Base-by-base conservation (phyloP, 371 early-diverging fungal genomes). In the Mucor mucedo region DNA sequence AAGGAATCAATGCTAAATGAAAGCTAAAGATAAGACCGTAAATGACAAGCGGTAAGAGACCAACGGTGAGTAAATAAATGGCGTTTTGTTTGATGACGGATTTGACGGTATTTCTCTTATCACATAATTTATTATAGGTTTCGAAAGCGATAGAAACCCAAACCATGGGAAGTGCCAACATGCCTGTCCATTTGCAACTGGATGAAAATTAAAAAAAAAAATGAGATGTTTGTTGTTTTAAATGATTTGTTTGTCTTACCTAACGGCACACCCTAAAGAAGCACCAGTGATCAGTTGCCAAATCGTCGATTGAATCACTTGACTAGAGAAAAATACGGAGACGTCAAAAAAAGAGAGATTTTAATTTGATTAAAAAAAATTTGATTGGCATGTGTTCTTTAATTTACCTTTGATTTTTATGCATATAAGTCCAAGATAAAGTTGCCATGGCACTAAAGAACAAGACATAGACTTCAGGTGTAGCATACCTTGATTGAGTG, bases 91-190 rank as follows among this genome's bases (percentile, higher is more conserved):
- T 66, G 5, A 72, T 49, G 33, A 81, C 52, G 7, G 30, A 27
- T 76, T 68, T 77, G 61, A 80, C 14, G 76, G 70, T 44, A 79
- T 85, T 78, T 32, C 81, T 71, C n/a, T 80, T 80, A 64, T 90
- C 86, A 39, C 92, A 91, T 53, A 96, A 78, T 14, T 94, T 76
- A 41, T 84, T 75, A 95, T 96, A 97, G 16, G 93, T 79, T 39
- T 97, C 93, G 5, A 78, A 63, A 44, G 89, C 58, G 5, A 91
- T 88, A 16, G 92, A 92, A 14, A 90, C 71, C 78, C 76, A 80
- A 7, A 76, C 44, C 0, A 64, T 52, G 11, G 63, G 55, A 4
- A 74, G 40, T 1, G 52, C 5, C 13, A 70, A 41, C 1, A 56
- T 6, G 5, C 76, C 78, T 47, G 71, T 72, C 78, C 76, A 78